Percentiles rank a stretch among this genome's conserved stretches.
These are phyloP conservation scores for Penicillium desertorum DNA, from an alignment of 495 filamentous ascomycete species.

Conservation along the genomic window DNA sequence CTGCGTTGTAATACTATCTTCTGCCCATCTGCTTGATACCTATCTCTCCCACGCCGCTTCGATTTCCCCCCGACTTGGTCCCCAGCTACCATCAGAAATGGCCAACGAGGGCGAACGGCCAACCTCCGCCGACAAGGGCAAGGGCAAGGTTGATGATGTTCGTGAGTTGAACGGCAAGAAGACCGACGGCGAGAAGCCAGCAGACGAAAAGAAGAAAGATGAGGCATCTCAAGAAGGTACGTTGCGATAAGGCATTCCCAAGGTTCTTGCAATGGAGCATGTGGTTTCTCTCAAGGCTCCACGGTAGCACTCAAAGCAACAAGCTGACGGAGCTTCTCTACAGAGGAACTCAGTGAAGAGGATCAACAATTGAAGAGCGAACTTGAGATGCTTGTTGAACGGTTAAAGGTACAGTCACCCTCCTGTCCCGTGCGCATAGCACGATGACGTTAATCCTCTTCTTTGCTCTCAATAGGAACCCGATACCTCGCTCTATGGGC, in stretches of 20 bases:
- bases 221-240: slow-evolving; percentile 61
- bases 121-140: slow-evolving; percentile 87
- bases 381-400: slow-evolving; percentile 96
- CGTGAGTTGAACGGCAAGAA: slow-evolving; percentile 62
- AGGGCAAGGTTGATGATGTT: slow-evolving; percentile 77
- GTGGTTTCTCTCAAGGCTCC: slow-evolving; percentile 6
- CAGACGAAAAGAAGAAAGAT: slow-evolving; percentile 73
- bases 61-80: slow-evolving; percentile 28
- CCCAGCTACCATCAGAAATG: slow-evolving; percentile 60
- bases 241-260: slow-evolving; percentile 17
- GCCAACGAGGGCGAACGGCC: slow-evolving; percentile 87
- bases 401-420: slow-evolving; percentile 69
- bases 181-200: slow-evolving; percentile 64
- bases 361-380: slow-evolving; percentile 97
- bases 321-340: slow-evolving; percentile 17
- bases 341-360: slow-evolving; percentile 93
- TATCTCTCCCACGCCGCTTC: slow-evolving; percentile 7
- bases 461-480: slow-evolving; percentile 61
- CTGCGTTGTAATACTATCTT: slow-evolving; percentile 16
- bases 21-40: slow-evolving; percentile 3
- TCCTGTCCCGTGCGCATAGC: slow-evolving; percentile 4
- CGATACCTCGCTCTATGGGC: slow-evolving; percentile 83
- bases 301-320: neutral
- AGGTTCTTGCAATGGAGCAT: slow-evolving; percentile 14
- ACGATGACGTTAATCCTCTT: slow-evolving; percentile 31